Percentiles rank a stretch among this genome's conserved stretches.
These are phyloP conservation scores for Dendryphion nanum DNA, from an alignment of 2,329 filamentous ascomycete genomes.

Conservation along the genomic window DNA sequence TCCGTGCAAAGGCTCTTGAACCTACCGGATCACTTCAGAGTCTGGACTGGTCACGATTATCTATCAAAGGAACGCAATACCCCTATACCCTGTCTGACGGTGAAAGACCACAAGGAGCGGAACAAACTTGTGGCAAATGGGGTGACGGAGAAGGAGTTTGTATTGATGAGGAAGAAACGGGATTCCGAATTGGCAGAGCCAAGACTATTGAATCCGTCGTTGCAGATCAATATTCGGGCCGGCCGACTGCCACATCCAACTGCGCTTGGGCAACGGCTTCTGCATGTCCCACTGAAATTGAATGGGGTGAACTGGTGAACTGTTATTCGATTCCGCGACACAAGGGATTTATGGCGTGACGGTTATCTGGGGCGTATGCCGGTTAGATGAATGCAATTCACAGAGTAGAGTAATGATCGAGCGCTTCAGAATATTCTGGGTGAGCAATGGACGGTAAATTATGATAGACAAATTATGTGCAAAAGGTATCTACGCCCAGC, in stretches of 20 bases:
- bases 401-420: no score
- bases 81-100: constrained; percentile 33
- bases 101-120: constrained; percentile 29
- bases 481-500: constrained; percentile 5
- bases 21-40: constrained; percentile 25
- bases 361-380: no score
- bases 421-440: no score
- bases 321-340: no score
- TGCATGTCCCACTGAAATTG: constrained; percentile 56
- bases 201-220: constrained; percentile 35
- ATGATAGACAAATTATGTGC: no score
- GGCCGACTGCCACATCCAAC: constrained; percentile 28
- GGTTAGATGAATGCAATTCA: no score
- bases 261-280: constrained; percentile 5
- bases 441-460: no score
- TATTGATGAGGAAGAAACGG: constrained; percentile 26
- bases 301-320: constrained; percentile 5
- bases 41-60: constrained; percentile 40
- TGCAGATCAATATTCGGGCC: constrained; percentile 43
- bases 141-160: constrained; percentile 31
- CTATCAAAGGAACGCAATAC: constrained; percentile 17
- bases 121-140: constrained; percentile 37
- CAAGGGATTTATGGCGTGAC: no score
- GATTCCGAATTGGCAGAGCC: constrained; percentile 33
- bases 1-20: constrained; percentile 27